Evolutionary conservation across 352 stramenopile genomes (phyloP).

Genomic region (Phytophthora quininea): DNA sequence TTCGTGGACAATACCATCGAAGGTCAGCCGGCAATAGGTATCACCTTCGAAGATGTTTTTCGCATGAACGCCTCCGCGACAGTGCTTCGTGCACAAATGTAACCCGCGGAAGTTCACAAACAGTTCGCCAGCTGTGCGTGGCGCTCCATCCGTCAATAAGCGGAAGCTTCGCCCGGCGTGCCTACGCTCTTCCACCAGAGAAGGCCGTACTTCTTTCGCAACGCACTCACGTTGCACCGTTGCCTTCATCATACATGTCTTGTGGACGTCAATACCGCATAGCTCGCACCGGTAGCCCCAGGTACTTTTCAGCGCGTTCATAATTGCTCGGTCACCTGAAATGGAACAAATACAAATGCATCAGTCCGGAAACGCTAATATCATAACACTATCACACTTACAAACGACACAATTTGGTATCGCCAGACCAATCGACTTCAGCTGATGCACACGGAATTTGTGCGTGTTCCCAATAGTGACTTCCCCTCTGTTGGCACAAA

Average conservation of each 20-base stretch:
- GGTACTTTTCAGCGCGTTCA: constrained; percentile 80
- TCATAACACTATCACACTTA: constrained; percentile 30
- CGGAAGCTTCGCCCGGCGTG: constrained; percentile 46
- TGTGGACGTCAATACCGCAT: constrained; percentile 85
- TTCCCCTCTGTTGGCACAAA: constrained; percentile 70
- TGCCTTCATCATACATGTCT: constrained; percentile 88
- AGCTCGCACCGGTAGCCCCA: constrained; percentile 87
- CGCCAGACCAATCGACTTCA: constrained; percentile 85
- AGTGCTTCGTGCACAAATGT: constrained; percentile 88
- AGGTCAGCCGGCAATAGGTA: constrained; percentile 79
- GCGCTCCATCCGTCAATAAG: constrained; percentile 51
- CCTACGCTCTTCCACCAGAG: constrained; percentile 32
- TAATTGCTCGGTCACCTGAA: constrained; percentile 78
- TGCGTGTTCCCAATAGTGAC: constrained; percentile 69
- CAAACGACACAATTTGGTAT: constrained; percentile 82
- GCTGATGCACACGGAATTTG: constrained; percentile 87
- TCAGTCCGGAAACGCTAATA: not conserved
- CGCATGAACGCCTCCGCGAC: constrained; percentile 71
- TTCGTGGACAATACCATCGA: constrained; percentile 74
- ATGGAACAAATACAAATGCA: constrained; percentile 19
- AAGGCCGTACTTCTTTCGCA: constrained; percentile 27
- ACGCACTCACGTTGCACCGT: constrained; percentile 80
- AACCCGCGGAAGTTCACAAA: constrained; percentile 82
- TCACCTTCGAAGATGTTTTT: constrained; percentile 90
- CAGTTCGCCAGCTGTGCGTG: constrained; percentile 54